phyloP scores from a whole-genome alignment of 2,329 filamentous ascomycete genomes.

The Xylaria sp. region DNA sequence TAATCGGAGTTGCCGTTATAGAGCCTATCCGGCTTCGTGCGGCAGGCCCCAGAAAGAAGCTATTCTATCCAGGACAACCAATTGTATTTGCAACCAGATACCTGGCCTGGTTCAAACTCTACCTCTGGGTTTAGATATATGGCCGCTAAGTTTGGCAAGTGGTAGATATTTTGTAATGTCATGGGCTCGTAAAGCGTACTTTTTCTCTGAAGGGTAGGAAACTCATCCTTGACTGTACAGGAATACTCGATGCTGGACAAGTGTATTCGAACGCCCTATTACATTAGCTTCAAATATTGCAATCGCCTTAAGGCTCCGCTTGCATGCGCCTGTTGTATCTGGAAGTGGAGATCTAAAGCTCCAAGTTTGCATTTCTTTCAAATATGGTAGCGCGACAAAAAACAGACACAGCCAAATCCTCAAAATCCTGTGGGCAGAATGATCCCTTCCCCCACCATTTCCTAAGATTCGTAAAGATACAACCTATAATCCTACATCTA shows the following conservation, averaged over 20 bases:
- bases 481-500: constrained; percentile 31
- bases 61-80: neutral
- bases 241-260: neutral
- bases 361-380: constrained; percentile 2
- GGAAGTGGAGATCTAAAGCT: neutral
- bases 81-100: neutral
- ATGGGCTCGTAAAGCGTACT: neutral
- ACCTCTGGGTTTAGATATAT: neutral
- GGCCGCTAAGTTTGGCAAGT: neutral
- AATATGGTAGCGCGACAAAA: neutral
- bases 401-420: constrained; percentile 1
- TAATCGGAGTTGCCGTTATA: neutral
- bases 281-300: neutral
- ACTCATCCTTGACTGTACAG: neutral
- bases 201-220: neutral
- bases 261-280: neutral
- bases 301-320: neutral
- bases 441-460: constrained; percentile 6
- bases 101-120: neutral
- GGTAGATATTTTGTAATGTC: neutral
- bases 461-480: constrained; percentile 2
- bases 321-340: neutral
- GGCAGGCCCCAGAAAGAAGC: constrained; percentile 9
- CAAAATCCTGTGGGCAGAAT: constrained; percentile 4
- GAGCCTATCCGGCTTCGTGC: neutral